A percentile compares a stretch with the other conserved stretches of the same genome.
Evolutionary conservation across 2,329 filamentous ascomycete species (phyloP).

Genomic region (Ambrosiella xylebori): DNA sequence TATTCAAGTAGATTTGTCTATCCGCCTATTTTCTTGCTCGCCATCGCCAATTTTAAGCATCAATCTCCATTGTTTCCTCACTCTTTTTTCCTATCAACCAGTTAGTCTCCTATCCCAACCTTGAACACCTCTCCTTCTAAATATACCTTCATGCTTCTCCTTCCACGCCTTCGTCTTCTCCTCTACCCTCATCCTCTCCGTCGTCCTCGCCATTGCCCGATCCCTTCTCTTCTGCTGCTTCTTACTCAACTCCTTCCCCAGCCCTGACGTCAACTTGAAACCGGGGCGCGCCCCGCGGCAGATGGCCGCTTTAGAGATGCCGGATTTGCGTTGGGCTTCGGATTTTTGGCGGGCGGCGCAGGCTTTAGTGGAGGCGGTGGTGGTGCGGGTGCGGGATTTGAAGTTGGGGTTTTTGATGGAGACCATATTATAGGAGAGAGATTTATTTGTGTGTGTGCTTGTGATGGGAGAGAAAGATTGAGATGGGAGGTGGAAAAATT

Average conservation of each 20-base stretch:
- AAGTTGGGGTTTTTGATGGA: constrained; percentile 43
- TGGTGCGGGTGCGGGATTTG: constrained; percentile 35
- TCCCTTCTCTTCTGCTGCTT: constrained; percentile 42
- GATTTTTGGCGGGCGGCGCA: constrained; percentile 28
- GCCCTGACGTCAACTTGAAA: constrained; percentile 38
- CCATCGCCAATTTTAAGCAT: background rate
- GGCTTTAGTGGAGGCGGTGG: constrained; percentile 27
- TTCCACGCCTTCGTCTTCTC: constrained; percentile 26
- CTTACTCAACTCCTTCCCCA: constrained; percentile 30
- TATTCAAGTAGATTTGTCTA: too few species aligned
- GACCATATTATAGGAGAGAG: constrained; percentile 24
- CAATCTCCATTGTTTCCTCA: background rate
- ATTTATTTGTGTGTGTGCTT: background rate
- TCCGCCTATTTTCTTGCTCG: background rate
- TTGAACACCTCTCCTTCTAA: background rate
- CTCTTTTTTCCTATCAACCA: background rate
- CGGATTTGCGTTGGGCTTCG: constrained; percentile 22
- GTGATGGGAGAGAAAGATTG: background rate
- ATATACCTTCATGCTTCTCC: constrained; percentile 28
- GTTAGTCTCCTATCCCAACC: background rate
- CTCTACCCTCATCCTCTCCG: constrained; percentile 30
- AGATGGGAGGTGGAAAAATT: background rate
- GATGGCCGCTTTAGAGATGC: constrained; percentile 26
- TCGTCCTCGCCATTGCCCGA: constrained; percentile 33
- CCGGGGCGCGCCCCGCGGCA: constrained; percentile 34